Evolutionary conservation across 2,329 filamentous ascomycete species (phyloP), one percentile per base, ranked within the genome.

Genomic region (Phaeoacremonium minimum): DNA sequence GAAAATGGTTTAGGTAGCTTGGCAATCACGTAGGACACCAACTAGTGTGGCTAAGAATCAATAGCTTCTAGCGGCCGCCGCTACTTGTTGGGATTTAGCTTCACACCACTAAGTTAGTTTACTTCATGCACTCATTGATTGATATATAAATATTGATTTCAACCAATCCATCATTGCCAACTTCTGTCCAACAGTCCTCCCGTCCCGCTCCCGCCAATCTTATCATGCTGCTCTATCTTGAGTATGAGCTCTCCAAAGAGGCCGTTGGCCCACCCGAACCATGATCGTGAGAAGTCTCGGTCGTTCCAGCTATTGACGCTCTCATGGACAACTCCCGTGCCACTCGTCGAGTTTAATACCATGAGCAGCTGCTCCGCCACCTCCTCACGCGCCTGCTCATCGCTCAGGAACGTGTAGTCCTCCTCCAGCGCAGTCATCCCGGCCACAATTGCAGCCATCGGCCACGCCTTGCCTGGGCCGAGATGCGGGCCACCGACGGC

Each of bases 401-500:
- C 11, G 19, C 56, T 51, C 12, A 46, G 43, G 3, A 60, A 36
- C 4, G 46, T 33, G 5, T 15, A 41, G n/a, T 43, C 43, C n/a
- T 14, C 19, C 5, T 59, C 51, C 41, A 48, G 56, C 0, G 61
- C 63, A 4, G 73, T 77, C 45, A 75, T 66, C 15, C 68, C 72
- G 1, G 64, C 68, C 14, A 75, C 70, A 9, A 75, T 71, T 18
- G 66, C 63, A 1, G 72, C 69, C 73, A 78, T 77, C 1, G 74
- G 73, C 74, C 74, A 77, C 0, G 71, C 69, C 22, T 62, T 61
- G 0, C 71, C 73, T 0, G 72, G 69, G 0, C 86, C 85, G 39
- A 88, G 79, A 47, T 74, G 73, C 4, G 71, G 70, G 2, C 71
- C 87, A 7, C 89, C 87, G 37, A 93, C 83, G 2, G 83, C 85